Percentiles rank a stretch among this genome's conserved stretches.
Conservation (phyloP, 2,329 filamentous ascomycete species). For the Ramularia endophylla region DNA sequence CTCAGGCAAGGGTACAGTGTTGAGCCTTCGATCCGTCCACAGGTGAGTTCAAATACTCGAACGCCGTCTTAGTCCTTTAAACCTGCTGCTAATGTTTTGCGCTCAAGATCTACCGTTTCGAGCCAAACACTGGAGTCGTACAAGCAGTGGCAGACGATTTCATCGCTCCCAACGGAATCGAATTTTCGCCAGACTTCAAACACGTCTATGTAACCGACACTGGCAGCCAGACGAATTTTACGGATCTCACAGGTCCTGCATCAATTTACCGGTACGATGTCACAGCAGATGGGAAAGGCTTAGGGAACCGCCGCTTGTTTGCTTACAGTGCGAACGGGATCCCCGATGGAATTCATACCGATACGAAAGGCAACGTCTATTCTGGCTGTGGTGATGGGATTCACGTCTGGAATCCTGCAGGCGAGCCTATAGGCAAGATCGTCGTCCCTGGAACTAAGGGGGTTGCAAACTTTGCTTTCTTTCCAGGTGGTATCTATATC, state of each 20-base stretch:
- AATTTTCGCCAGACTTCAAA: conserved; percentile 49
- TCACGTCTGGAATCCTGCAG: conserved; percentile 48
- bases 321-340: conserved; percentile 50
- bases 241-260: conserved; percentile 35
- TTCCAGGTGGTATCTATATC: conserved; percentile 28
- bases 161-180: conserved; percentile 51
- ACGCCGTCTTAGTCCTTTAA: not conserved
- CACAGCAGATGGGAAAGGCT: conserved; percentile 27
- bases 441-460: conserved; percentile 30
- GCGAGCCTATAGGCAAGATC: conserved; percentile 52
- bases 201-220: conserved; percentile 54
- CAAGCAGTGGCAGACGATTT: conserved; percentile 55
- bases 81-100: not conserved
- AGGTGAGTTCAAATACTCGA: conserved; percentile 29
- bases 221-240: conserved; percentile 32
- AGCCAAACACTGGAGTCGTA: conserved; percentile 47
- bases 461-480: conserved; percentile 35
- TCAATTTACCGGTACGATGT: conserved; percentile 41
- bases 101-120: conserved; percentile 46
- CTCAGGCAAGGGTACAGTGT: conserved; percentile 42
- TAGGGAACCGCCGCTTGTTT: conserved; percentile 43
- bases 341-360: conserved; percentile 54
- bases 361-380: conserved; percentile 51
- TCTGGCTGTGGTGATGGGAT: conserved; percentile 48
- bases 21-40: conserved; percentile 46